Evolutionary conservation across 169 alveolate species (phyloP).

Genomic region (Plasmodium coatneyi): DNA sequence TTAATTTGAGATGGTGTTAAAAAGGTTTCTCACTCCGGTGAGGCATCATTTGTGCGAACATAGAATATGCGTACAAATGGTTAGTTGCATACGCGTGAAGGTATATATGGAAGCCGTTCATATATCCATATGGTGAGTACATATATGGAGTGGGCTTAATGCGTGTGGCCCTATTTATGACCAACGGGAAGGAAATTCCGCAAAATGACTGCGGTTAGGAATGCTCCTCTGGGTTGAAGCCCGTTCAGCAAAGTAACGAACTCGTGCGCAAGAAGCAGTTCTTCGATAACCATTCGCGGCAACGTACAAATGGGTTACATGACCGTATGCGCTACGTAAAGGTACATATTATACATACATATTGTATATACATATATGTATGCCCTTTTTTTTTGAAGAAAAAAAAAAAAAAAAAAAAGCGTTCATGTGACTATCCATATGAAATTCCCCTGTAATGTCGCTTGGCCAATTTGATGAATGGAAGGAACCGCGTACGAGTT

Average conservation of each 20-base stretch:
- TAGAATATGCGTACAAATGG: neutral
- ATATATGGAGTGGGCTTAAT: neutral
- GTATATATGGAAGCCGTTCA: neutral
- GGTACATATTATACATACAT: constrained; percentile 11
- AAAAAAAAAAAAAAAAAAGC: no score
- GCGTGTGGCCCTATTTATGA: neutral
- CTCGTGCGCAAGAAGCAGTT: neutral
- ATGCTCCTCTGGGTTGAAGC: neutral
- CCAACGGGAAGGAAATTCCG: neutral
- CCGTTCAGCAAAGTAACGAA: neutral
- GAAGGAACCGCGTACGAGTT: neutral
- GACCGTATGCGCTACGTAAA: neutral
- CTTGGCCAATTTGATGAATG: neutral
- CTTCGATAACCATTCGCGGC: neutral
- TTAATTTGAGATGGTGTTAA: neutral
- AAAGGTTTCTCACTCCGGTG: neutral
- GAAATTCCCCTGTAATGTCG: neutral
- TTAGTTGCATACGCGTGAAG: neutral
- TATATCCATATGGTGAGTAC: neutral
- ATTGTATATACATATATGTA: constrained; percentile 10
- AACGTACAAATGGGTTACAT: neutral
- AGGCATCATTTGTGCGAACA: neutral
- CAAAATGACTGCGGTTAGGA: neutral
- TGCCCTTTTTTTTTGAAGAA: neutral
- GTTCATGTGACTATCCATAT: neutral